Evolutionary conservation across 1,284 basidiomycete genomes (phyloP).

Genomic region (Ustilago xerochloae): DNA sequence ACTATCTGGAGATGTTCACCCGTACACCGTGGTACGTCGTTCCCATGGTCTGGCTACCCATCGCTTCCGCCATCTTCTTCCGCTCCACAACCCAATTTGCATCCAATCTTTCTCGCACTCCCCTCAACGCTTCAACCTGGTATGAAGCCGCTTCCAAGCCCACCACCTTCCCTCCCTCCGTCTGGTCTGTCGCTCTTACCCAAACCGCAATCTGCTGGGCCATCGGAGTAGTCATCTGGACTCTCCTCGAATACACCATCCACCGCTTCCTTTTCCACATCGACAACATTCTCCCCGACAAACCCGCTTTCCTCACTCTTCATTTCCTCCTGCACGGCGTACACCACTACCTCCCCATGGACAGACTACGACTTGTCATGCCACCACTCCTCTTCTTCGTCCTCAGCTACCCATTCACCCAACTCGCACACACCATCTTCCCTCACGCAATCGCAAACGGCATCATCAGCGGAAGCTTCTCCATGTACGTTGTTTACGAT

Average conservation of each 20-base stretch:
- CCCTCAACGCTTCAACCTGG: constrained; percentile 35
- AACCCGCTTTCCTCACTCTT: constrained; percentile 80
- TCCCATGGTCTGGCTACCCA: constrained; percentile 90
- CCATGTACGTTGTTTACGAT: constrained; percentile 79
- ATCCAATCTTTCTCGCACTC: constrained; percentile 16
- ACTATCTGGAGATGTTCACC: constrained; percentile 86
- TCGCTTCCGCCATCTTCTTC: constrained; percentile 81
- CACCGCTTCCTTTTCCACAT: constrained; percentile 99
- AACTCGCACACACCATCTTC: constrained; percentile 84
- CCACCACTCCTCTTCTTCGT: constrained; percentile 85
- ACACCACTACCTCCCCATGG: constrained; percentile 98
- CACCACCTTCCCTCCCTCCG: constrained; percentile 61
- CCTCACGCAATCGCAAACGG: constrained; percentile 86
- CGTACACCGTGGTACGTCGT: constrained; percentile 94
- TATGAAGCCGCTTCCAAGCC: constrained; percentile 71
- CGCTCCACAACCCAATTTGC: constrained; percentile 84
- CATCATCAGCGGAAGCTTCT: constrained; percentile 88
- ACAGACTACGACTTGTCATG: constrained; percentile 88
- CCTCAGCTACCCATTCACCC: constrained; percentile 88
- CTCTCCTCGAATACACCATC: constrained; percentile 90
- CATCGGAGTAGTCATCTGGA: constrained; percentile 94
- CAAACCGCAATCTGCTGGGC: constrained; percentile 73
- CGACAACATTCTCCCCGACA: constrained; percentile 88
- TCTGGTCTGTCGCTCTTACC: constrained; percentile 42
- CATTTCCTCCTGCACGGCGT: constrained; percentile 96